Evolutionary conservation across 371 early-diverging fungal species (phyloP).

Genomic region (Mortierella sp.): DNA sequence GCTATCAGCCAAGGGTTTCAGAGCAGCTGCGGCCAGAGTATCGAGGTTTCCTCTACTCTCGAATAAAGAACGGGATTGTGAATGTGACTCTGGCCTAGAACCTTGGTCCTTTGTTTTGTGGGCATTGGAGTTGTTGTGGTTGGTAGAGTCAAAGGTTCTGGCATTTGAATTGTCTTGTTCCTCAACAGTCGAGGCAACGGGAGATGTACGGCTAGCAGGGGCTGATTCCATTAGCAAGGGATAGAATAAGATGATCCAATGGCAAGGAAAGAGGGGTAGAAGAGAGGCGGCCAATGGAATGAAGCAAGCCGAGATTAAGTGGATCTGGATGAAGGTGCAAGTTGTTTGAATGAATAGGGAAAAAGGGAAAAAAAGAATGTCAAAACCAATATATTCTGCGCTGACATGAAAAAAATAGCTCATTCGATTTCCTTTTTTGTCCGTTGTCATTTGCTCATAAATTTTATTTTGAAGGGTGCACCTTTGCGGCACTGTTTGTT

Average conservation of each 20-base stretch:
- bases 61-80: conserved; percentile 17
- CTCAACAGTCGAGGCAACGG: background rate
- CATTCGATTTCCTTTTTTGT: conserved; percentile 12
- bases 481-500: background rate
- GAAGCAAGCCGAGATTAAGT: background rate
- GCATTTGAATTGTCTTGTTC: background rate
- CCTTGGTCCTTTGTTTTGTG: background rate
- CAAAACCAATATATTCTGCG: background rate
- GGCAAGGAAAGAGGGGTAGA: background rate
- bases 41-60: conserved; percentile 45
- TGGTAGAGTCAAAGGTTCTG: background rate
- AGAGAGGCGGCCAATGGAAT: background rate
- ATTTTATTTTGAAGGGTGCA: background rate
- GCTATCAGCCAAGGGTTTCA: conserved; percentile 31
- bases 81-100: background rate
- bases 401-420: background rate
- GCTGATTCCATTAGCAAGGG: background rate
- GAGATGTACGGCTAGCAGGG: background rate
- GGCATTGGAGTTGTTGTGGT: background rate
- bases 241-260: background rate
- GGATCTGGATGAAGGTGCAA: background rate
- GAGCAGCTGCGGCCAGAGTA: conserved; percentile 47
- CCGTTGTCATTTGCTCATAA: background rate
- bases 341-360: background rate
- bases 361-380: background rate